Evolutionary conservation across 2,329 filamentous ascomycete species (phyloP), one percentile per base, ranked within the genome.

Genomic region (Aspergillus clavatus): DNA sequence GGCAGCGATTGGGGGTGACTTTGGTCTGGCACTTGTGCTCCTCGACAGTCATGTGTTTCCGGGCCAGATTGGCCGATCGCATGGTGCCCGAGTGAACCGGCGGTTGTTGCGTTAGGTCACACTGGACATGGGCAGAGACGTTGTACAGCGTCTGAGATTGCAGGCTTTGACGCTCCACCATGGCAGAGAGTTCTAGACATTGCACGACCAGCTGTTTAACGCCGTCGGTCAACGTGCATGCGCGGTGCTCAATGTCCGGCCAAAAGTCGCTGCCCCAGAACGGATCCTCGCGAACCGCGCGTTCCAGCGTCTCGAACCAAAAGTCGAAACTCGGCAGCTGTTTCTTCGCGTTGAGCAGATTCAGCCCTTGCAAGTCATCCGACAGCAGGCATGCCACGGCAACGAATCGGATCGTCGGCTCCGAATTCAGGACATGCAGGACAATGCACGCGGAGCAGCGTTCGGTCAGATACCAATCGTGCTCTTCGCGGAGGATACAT

Each of bases 401-500:
- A 5, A 71, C 61, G 31, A 72, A 65, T 4, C 70, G 67, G 45
- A 72, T 71, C 1, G 67, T 70, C 8, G 70, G 69, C 44, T 72
- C 70, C n/a, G 68, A 71, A 44, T 70, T 59, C 12, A 72, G 55
- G 35, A 71, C 67, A 44, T 72, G 64, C 44, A 65, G 56, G 7
- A 71, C 68, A 33, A 71, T 64, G 48, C 70, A 72, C 38, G 67
- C 67, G 24, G 79, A 78, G 59, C 79, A 82, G 21, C 78, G 77
- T 21, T 71, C 63, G 2, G 76, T 79, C 46, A 72, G 65, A 54
- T 76, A 79, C 77, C 78, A 82, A 50, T 80, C 75, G 47, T 75
- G 72, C 51, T 79, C 77, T 41, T 80, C 77, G 8, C 66, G 68
- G 18, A 82, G 60, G 47, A 81, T 79, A 61, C 77, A 81, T 50